Evolutionary conservation across 805 yeast genomes (phyloP).

Genomic region (Kockiozyma suomiensis): DNA sequence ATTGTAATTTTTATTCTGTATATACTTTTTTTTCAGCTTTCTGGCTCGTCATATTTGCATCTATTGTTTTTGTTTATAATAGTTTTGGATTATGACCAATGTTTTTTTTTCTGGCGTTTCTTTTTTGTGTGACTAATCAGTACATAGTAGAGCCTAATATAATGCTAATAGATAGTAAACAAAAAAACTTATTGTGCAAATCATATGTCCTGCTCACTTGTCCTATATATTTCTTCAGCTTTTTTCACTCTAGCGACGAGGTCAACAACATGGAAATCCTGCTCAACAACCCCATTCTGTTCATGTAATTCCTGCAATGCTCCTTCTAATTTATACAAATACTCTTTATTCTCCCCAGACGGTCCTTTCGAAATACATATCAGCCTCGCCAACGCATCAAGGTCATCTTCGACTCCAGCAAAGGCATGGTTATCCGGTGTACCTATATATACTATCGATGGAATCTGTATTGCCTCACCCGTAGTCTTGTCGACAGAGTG

Average conservation of each 20-base stretch:
- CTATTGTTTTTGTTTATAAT: too few relatives aligned
- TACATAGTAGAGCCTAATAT: not conserved
- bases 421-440: slow-evolving; percentile 79
- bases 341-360: slow-evolving; percentile 78
- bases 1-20: not conserved
- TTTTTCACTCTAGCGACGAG: slow-evolving; percentile 15
- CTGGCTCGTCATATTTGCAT: not conserved
- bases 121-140: not conserved
- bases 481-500: slow-evolving; percentile 10
- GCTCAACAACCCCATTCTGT: slow-evolving; percentile 3
- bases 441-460: slow-evolving; percentile 76
- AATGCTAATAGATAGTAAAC: not conserved
- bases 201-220: too few relatives aligned
- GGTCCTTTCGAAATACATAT: slow-evolving; percentile 69
- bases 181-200: too few relatives aligned
- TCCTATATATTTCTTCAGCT: not conserved
- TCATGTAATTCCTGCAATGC: slow-evolving; percentile 49
- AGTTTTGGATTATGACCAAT: not conserved
- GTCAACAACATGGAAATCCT: slow-evolving; percentile 23
- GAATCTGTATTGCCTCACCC: slow-evolving; percentile 41
- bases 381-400: slow-evolving; percentile 59
- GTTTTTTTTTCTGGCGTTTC: not conserved
- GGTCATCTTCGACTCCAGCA: slow-evolving; percentile 70
- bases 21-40: not conserved
- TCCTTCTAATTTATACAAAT: slow-evolving; percentile 56